Evolutionary conservation across 202 grass and related monocot genomes (phyloP), one percentile per base, ranked within the genome.

Genomic region (Cymbopogon flexuosus): DNA sequence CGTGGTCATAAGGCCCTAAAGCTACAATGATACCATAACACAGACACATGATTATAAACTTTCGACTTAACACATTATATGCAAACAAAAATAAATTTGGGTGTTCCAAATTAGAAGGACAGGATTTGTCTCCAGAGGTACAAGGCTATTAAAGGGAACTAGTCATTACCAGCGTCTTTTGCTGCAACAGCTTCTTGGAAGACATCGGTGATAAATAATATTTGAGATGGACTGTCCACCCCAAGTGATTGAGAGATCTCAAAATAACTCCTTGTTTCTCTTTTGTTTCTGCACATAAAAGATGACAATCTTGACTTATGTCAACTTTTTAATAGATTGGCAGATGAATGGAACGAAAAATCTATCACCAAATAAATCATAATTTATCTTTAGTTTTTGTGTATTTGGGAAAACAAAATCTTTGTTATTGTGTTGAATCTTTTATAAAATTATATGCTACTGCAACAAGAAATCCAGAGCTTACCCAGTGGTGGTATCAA

Each of bases 401-500:
- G 37, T 35, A 72, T 75, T 73, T 62, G 23, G 66, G 64, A 80
- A 63, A 83, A 16, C 13, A 23, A 29, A 49, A 58, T 79, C 1
- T 57, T 73, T 58, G 58, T 33, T 37, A 2, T 13, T 59, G 1
- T 23, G 18, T 36, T 37, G 33, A 73, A 56, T 19, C 33, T 58
- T 35, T 24, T 6, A 81, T 31, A 39, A 2, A 16, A 42, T 4
- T 19, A 49, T 65, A 33, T 42, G 60, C 45, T 49, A 42, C 43
- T 61, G 35, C 27, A 62, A 82, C 47, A 80, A 84, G 51, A 81
- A 61, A 81, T 72, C 1, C 8, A 82, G 83, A 73, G 10, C 85
- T 79, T 85, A 97, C 94, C 94, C 94, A 6, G 88, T 84, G 65
- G 79, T 92, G 56, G 94, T 97, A 69, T 97, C 94, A 76, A 97